These are phyloP conservation scores for Chromosphaera perkinsii DNA, from an alignment of 208 protist genomes.

Conservation along the genomic window DNA sequence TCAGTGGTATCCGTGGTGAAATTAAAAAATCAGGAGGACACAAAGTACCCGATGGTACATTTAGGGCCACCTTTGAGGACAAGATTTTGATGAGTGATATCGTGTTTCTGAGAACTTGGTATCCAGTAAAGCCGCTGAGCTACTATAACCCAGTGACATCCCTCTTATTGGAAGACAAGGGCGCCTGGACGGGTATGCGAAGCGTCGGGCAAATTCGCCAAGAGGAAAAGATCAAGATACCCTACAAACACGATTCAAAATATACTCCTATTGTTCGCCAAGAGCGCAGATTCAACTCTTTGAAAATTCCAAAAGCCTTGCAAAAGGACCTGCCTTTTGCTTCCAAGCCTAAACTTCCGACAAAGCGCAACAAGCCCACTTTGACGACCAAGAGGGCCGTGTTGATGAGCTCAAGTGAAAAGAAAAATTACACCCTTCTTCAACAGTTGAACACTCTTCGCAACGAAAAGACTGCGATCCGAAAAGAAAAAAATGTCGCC, in stretches of 20 bases:
- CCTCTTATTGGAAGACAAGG: slow-evolving; percentile 46
- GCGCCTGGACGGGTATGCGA: slow-evolving; percentile 54
- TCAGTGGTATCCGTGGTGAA: slow-evolving; percentile 94
- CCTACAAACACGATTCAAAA: slow-evolving; percentile 54
- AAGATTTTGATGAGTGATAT: slow-evolving; percentile 95
- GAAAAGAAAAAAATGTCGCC: slow-evolving; percentile 32
- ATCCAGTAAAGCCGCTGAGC: slow-evolving; percentile 77
- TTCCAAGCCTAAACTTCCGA: slow-evolving; percentile 58
- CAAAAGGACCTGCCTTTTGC: slow-evolving; percentile 60
- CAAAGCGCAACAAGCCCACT: neutral
- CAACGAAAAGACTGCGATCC: slow-evolving; percentile 25
- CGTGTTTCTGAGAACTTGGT: slow-evolving; percentile 96
- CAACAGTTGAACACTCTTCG: slow-evolving; percentile 29
- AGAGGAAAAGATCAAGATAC: slow-evolving; percentile 40
- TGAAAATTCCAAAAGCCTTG: slow-evolving; percentile 60
- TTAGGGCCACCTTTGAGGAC: slow-evolving; percentile 98
- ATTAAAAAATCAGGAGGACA: slow-evolving; percentile 84
- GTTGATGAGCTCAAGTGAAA: slow-evolving; percentile 39
- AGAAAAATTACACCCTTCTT: slow-evolving; percentile 33
- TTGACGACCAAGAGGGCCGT: slow-evolving; percentile 25
- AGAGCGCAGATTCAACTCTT: slow-evolving; percentile 48
- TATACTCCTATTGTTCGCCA: slow-evolving; percentile 60
- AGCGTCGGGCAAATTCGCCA: slow-evolving; percentile 57
- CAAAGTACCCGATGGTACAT: slow-evolving; percentile 38
- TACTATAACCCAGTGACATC: slow-evolving; percentile 90